Percentiles rank a stretch among this genome's conserved stretches.
phyloP scores from a whole-genome alignment of 495 filamentous ascomycete genomes.

The Penicillium salamii region DNA sequence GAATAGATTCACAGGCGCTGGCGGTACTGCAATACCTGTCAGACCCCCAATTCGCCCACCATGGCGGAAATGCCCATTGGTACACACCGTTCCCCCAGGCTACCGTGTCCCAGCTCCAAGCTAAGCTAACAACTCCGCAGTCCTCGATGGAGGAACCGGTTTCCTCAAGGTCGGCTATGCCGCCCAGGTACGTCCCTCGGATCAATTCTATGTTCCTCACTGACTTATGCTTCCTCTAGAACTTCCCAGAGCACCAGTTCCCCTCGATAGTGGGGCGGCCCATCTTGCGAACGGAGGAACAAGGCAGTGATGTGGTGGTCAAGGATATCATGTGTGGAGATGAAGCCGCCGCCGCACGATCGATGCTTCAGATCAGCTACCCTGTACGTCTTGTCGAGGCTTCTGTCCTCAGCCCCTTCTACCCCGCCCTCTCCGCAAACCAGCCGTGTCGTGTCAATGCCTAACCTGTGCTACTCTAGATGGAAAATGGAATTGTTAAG shows the following conservation, averaged over 20 bases:
- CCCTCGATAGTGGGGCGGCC: constrained; percentile 97
- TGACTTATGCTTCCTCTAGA: constrained; percentile 47
- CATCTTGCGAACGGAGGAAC: constrained; percentile 94
- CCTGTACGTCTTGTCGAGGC: constrained; percentile 56
- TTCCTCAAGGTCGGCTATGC: constrained; percentile 99
- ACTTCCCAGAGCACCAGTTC: constrained; percentile 98
- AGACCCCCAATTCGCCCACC: constrained; percentile 22
- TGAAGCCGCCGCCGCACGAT: constrained; percentile 91
- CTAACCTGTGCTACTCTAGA: constrained; percentile 46
- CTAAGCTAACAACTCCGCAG: constrained; percentile 50
- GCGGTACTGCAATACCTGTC: not conserved
- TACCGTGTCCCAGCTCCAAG: constrained; percentile 26
- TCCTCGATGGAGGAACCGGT: constrained; percentile 99
- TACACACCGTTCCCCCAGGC: constrained; percentile 34
- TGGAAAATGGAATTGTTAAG: constrained; percentile 99
- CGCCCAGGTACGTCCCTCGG: constrained; percentile 58
- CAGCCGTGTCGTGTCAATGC: constrained; percentile 26
- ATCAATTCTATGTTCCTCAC: constrained; percentile 4
- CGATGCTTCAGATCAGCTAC: constrained; percentile 96
- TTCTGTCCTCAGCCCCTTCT: constrained; percentile 11
- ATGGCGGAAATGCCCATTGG: constrained; percentile 76
- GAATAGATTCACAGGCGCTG: not conserved
- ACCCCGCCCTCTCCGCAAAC: constrained; percentile 25
- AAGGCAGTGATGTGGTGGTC: constrained; percentile 71
- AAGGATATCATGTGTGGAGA: constrained; percentile 99